Evolutionary conservation across 805 yeast species (phyloP).

Genomic region (Kodamaea sagamina): DNA sequence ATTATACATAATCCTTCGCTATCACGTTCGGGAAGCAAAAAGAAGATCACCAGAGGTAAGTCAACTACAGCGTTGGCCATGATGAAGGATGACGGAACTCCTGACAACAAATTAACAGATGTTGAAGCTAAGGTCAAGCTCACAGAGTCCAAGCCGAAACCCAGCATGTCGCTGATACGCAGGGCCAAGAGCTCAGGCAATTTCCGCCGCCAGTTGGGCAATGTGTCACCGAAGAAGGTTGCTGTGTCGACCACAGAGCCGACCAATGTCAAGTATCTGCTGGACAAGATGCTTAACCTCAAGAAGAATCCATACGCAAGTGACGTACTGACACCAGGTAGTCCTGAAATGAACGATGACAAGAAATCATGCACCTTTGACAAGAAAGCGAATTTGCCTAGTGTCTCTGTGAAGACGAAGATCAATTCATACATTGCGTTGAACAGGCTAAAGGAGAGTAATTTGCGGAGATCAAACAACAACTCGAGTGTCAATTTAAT

Average conservation of each 20-base stretch:
- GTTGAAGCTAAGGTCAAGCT: constrained; percentile 4
- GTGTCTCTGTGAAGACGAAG: constrained; percentile 25
- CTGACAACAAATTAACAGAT: constrained; percentile 5
- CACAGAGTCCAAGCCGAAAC: background rate
- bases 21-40: constrained; percentile 5
- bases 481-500: background rate
- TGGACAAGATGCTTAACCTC: constrained; percentile 8
- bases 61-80: constrained; percentile 25
- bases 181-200: constrained; percentile 41
- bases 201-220: constrained; percentile 19
- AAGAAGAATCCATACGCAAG: constrained; percentile 10
- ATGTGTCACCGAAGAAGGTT: constrained; percentile 4
- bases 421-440: constrained; percentile 42
- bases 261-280: constrained; percentile 2
- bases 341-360: constrained; percentile 4
- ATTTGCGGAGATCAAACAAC: constrained; percentile 21
- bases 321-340: background rate
- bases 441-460: constrained; percentile 37
- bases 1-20: constrained; percentile 16
- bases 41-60: constrained; percentile 18
- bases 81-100: constrained; percentile 18
- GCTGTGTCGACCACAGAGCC: background rate
- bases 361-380: constrained; percentile 14
- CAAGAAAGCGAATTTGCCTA: constrained; percentile 38
- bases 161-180: constrained; percentile 18